A percentile compares a stretch with the other conserved stretches of the same genome.
Conservation (phyloP, 306 rosid species). For the Acacia crassicarpa region DNA sequence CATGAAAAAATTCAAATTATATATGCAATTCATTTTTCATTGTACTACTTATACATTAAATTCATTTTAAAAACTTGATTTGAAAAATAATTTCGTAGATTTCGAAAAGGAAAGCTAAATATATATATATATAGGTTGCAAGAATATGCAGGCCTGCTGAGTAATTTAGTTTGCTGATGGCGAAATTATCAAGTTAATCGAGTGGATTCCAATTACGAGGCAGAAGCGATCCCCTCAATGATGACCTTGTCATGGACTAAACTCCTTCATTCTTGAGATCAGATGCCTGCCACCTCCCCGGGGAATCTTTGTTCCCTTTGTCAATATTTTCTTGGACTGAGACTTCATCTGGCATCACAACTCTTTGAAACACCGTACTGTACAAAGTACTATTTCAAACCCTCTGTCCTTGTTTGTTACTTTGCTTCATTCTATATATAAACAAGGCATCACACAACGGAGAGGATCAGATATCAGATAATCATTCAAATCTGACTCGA, state of each 20-base stretch:
- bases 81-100: too few relatives aligned
- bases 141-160: constrained; percentile 9
- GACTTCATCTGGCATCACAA: constrained; percentile 41
- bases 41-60: too few relatives aligned
- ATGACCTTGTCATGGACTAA: constrained; percentile 58
- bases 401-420: background rate
- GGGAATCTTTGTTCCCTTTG: constrained; percentile 42
- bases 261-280: constrained; percentile 50
- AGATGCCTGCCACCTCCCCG: constrained; percentile 61
- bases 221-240: constrained; percentile 69
- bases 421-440: background rate
- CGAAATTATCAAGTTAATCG: constrained; percentile 8
- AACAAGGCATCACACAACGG: background rate
- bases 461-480: background rate
- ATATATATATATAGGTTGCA: background rate
- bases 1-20: too few relatives aligned
- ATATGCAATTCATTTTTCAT: too few relatives aligned
- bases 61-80: too few relatives aligned
- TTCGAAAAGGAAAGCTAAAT: background rate
- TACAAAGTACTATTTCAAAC: background rate
- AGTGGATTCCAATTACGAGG: constrained; percentile 1
- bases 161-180: background rate
- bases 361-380: constrained; percentile 50
- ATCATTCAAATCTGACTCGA: background rate
- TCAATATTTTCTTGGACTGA: constrained; percentile 40